These are phyloP conservation scores for Beauveria sp. DNA, from an alignment of 2,329 filamentous ascomycete genomes.

Conservation along the genomic window DNA sequence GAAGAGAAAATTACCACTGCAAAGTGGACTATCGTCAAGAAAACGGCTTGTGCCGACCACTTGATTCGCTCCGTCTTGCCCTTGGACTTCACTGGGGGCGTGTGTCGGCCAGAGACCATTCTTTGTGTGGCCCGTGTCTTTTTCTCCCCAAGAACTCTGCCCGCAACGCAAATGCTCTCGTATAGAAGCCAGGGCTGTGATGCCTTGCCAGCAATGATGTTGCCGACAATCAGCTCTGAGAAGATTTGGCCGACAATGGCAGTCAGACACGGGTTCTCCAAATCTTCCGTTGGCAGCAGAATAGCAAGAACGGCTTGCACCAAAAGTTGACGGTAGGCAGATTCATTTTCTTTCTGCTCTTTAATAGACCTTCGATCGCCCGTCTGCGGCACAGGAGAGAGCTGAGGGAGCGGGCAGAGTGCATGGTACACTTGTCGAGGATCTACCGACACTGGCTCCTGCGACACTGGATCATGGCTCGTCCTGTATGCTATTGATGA, in stretches of 20 bases:
- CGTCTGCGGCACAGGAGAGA: slow-evolving; percentile 65
- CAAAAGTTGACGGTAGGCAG: slow-evolving; percentile 79
- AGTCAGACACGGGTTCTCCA: slow-evolving; percentile 79
- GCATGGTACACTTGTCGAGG: slow-evolving; percentile 72
- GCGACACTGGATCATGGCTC: slow-evolving; percentile 50
- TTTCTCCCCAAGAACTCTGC: slow-evolving; percentile 31
- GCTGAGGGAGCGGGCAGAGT: slow-evolving; percentile 69
- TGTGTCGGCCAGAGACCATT: slow-evolving; percentile 9
- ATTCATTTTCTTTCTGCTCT: slow-evolving; percentile 69
- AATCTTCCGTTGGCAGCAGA: slow-evolving; percentile 83
- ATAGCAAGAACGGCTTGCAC: slow-evolving; percentile 74
- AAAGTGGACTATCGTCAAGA: slow-evolving; percentile 51
- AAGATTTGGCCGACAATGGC: slow-evolving; percentile 80
- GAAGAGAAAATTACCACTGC: slow-evolving; percentile 49
- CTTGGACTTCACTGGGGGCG: not conserved
- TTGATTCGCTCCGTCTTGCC: slow-evolving; percentile 10
- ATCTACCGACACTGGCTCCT: slow-evolving; percentile 53
- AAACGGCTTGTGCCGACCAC: slow-evolving; percentile 39
- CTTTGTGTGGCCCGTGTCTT: slow-evolving; percentile 16
- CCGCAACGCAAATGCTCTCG: slow-evolving; percentile 71
- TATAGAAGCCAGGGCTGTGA: slow-evolving; percentile 86
- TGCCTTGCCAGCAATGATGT: slow-evolving; percentile 68
- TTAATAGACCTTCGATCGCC: slow-evolving; percentile 41
- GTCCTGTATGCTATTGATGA: slow-evolving; percentile 59
- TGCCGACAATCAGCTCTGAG: slow-evolving; percentile 82